Conservation (phyloP, 352 stramenopile genomes). For the Globisporangium irregulare region DNA sequence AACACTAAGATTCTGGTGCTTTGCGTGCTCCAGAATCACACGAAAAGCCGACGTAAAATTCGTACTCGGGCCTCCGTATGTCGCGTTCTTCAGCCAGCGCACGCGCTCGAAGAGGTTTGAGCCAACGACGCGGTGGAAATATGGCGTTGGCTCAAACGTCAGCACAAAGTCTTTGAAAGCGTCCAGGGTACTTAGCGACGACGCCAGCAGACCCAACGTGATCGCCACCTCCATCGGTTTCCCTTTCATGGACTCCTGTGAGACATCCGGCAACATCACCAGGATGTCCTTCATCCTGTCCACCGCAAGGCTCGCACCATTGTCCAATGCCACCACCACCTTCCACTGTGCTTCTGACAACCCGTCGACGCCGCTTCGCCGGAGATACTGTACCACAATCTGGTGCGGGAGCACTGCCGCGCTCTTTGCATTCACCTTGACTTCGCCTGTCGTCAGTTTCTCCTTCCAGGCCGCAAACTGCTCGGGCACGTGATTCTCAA, state of each 20-base stretch:
- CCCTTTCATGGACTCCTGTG: neutral
- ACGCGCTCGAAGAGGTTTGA: neutral
- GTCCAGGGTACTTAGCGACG: neutral
- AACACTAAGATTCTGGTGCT: neutral
- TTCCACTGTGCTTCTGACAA: slow-evolving; percentile 47
- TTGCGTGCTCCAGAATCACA: neutral
- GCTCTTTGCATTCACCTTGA: slow-evolving; percentile 35
- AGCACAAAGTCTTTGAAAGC: neutral
- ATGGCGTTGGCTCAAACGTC: neutral
- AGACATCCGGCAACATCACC: neutral
- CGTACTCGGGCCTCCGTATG: no score
- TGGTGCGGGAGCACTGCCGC: slow-evolving; percentile 33
- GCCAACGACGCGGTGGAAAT: neutral
- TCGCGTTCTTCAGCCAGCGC: neutral
- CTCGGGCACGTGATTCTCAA: slow-evolving; percentile 29
- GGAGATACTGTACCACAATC: slow-evolving; percentile 35
- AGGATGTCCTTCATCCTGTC: neutral
- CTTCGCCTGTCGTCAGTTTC: slow-evolving; percentile 21
- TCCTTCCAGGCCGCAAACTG: slow-evolving; percentile 39
- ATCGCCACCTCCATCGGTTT: neutral
- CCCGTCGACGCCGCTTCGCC: slow-evolving; percentile 16
- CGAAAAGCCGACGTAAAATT: neutral
- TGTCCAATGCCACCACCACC: slow-evolving; percentile 17
- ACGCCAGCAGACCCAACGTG: neutral
- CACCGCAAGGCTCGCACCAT: neutral